Evolutionary conservation across 345 rosid species (phyloP).

Genomic region (Aegle marmelos): DNA sequence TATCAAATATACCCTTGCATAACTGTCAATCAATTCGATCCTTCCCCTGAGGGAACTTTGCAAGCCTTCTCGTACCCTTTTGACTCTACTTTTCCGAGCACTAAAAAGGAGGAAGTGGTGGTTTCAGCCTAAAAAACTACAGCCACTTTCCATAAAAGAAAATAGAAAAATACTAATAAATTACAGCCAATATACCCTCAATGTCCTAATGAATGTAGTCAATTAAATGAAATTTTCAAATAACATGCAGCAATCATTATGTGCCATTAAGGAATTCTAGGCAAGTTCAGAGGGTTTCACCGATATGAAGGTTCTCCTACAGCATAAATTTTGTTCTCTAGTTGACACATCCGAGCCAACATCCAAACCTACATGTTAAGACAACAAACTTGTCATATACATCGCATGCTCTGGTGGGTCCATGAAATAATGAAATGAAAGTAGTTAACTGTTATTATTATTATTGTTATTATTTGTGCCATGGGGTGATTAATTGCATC

Average conservation of each 20-base stretch:
- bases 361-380: slow-evolving; percentile 69
- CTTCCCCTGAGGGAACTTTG: slow-evolving; percentile 70
- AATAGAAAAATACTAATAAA: background rate
- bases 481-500: background rate
- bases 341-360: slow-evolving; percentile 95
- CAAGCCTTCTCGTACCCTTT: slow-evolving; percentile 75
- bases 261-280: background rate
- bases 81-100: slow-evolving; percentile 72
- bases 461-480: background rate
- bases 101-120: slow-evolving; percentile 34
- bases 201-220: background rate
- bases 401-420: background rate
- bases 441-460: background rate
- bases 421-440: background rate
- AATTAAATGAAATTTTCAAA: background rate
- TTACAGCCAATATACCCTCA: background rate
- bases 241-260: background rate
- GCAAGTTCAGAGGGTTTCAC: slow-evolving; percentile 36
- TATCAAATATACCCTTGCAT: slow-evolving; percentile 64
- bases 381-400: slow-evolving; percentile 6
- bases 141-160: background rate
- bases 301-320: slow-evolving; percentile 95
- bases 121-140: background rate
- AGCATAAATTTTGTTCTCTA: slow-evolving; percentile 93
- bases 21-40: slow-evolving; percentile 89